Conservation (phyloP, 768 basidiomycete species). For the Peribolospora kevripleyi region DNA sequence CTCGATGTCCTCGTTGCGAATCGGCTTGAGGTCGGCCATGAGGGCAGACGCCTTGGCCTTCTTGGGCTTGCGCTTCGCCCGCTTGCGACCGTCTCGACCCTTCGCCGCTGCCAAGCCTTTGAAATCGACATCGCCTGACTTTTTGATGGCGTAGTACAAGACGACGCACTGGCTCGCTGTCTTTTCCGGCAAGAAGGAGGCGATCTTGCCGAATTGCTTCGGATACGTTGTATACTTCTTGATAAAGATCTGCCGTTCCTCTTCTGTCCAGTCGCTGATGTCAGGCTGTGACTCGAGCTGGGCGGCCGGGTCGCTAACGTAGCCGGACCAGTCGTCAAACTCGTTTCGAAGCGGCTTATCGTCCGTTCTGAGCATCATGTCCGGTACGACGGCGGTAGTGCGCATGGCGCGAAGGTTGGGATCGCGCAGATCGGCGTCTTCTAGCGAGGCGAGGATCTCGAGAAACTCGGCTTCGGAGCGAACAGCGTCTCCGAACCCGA, state of each 20-base stretch:
- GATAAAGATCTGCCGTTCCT: constrained; percentile 53
- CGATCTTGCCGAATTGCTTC: constrained; percentile 89
- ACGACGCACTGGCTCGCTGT: constrained; percentile 67
- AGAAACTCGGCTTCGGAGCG: constrained; percentile 92
- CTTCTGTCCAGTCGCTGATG: constrained; percentile 47
- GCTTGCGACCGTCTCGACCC: constrained; percentile 34
- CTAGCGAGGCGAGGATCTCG: constrained; percentile 81
- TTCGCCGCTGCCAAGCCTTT: constrained; percentile 44
- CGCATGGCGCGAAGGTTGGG: constrained; percentile 61
- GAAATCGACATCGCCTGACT: constrained; percentile 47
- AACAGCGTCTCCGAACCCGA: constrained; percentile 45
- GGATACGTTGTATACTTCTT: constrained; percentile 62
- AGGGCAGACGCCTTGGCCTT: constrained; percentile 51
- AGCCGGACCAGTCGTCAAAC: constrained; percentile 67
- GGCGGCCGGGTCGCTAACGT: constrained; percentile 48
- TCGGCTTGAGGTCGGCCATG: constrained; percentile 39
- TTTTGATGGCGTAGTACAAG: constrained; percentile 89
- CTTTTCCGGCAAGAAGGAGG: constrained; percentile 56
- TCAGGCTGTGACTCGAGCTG: constrained; percentile 35
- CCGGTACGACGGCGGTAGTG: constrained; percentile 69
- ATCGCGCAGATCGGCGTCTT: constrained; percentile 78
- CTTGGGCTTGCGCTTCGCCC: constrained; percentile 25
- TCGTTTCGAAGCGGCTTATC: constrained; percentile 18
- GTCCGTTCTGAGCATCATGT: constrained; percentile 44
- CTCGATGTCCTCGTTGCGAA: constrained; percentile 3